Evolutionary conservation across 1,284 basidiomycete genomes (phyloP), one percentile per base, ranked within the genome.

Genomic region (Naganishia albida): DNA sequence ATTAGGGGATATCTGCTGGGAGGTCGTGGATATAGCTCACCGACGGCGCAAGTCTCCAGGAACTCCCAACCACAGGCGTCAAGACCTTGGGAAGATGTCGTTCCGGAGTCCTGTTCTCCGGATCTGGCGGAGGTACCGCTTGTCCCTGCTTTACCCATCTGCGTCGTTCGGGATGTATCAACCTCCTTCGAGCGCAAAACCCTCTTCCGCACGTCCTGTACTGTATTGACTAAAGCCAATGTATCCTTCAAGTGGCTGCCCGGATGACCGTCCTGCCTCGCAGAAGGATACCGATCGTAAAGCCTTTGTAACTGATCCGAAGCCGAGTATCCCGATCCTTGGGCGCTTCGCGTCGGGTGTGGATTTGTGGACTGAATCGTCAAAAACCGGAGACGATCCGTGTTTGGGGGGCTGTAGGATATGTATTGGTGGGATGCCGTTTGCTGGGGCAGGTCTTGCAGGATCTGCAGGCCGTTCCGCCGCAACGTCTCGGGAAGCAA

Each of bases 321-420:
- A 25, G 39, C 26, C 43, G 56, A 60, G 30, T 50, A 26, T 39
- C 20, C 43, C 15, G 50, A 30, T 2, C n/a, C 7, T 1, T 16
- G 7, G 4, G 30, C 4, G 12, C 4, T 15, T 2, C 34, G 8
- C 20, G 23, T 13, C 6, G 57, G 23, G 42, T 53, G 54, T 8
- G 67, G 63, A 43, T 67, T 34, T 26, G 65, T 23, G 2, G 68
- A 62, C 23, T 52, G 39, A 13, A 69, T 39, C 8, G 67, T 25
- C 13, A 69, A 50, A 18, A 69, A 71, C 16, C 69, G 68, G 10
- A 68, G 57, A 34, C 65, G 62, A 7, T 43, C 40, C 8, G 65
- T 54, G 43, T 67, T 64, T n/a, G 70, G 70, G 15, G 63, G 55
- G 18, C 50, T 43, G 54, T 66, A 69, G 26, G 65, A 18, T 54